These are phyloP conservation scores for Luffa aegyptiaca DNA, from an alignment of 306 rosid genomes.

Conservation along the genomic window DNA sequence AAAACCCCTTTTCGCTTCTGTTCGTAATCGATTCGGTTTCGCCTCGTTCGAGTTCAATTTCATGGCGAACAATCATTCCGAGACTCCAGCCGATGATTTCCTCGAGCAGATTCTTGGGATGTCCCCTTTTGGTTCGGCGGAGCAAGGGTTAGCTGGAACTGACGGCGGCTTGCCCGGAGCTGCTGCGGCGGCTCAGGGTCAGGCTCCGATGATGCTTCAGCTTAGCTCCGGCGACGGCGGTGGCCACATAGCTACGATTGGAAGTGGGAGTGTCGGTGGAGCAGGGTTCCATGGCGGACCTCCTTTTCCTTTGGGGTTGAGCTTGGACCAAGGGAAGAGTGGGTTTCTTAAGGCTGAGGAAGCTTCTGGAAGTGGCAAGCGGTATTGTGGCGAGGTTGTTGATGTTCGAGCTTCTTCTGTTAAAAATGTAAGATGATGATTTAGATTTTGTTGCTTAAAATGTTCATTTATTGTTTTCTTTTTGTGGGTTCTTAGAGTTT, in stretches of 20 bases:
- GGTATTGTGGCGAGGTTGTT: constrained; percentile 60
- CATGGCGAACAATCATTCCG: constrained; percentile 80
- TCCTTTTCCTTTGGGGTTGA: constrained; percentile 70
- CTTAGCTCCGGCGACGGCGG: constrained; percentile 62
- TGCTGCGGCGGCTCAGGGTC: constrained; percentile 5
- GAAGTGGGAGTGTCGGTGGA: constrained; percentile 26
- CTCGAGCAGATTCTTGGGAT: constrained; percentile 84
- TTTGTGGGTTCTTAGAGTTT: constrained; percentile 5
- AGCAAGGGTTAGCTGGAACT: constrained; percentile 31
- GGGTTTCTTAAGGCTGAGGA: constrained; percentile 71
- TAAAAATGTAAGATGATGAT: constrained; percentile 46
- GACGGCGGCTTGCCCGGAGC: constrained; percentile 38
- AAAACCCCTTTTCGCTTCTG: neutral
- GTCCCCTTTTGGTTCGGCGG: constrained; percentile 53
- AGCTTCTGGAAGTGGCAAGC: constrained; percentile 75
- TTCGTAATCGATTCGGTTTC: neutral
- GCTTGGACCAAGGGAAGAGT: constrained; percentile 77
- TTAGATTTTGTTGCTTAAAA: neutral
- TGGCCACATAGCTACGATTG: constrained; percentile 31
- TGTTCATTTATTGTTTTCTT: neutral
- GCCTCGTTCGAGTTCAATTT: neutral
- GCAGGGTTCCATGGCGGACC: constrained; percentile 40
- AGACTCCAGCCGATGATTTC: constrained; percentile 71
- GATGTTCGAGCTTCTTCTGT: constrained; percentile 44
- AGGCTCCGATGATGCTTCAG: constrained; percentile 68